These are phyloP conservation scores for Microdochium nivale DNA, from an alignment of 2,329 filamentous ascomycete genomes.

Conservation along the genomic window DNA sequence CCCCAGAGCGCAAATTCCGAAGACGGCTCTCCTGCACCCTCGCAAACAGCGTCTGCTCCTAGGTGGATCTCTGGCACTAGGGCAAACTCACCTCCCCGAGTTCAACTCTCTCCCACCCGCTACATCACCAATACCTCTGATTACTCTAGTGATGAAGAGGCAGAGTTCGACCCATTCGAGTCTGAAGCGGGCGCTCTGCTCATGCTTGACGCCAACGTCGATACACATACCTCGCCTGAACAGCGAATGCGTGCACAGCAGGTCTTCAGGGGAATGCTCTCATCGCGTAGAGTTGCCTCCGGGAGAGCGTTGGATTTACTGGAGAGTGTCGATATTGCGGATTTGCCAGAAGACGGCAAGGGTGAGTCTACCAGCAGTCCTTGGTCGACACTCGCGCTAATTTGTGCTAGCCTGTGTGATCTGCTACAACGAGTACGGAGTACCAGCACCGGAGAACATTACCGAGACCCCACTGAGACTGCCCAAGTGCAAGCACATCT, in stretches of 20 bases:
- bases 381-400: neutral
- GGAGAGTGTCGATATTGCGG: slow-evolving; percentile 33
- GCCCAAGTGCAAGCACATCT: slow-evolving; percentile 55
- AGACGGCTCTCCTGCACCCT: neutral
- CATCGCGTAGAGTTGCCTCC: slow-evolving; percentile 38
- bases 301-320: slow-evolving; percentile 36
- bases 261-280: slow-evolving; percentile 32
- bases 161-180: slow-evolving; percentile 5
- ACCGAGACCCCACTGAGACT: slow-evolving; percentile 48
- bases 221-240: slow-evolving; percentile 17
- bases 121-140: slow-evolving; percentile 2
- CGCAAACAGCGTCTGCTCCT: neutral
- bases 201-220: slow-evolving; percentile 6
- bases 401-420: slow-evolving; percentile 45
- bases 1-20: neutral
- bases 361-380: slow-evolving; percentile 26
- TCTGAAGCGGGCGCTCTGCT: slow-evolving; percentile 2
- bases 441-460: slow-evolving; percentile 47
- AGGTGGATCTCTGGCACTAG: neutral
- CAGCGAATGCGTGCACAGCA: slow-evolving; percentile 31
- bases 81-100: neutral
- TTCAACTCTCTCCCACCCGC: neutral
- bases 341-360: slow-evolving; percentile 35
- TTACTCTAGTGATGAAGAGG: slow-evolving; percentile 5
- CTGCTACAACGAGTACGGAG: slow-evolving; percentile 55